A percentile compares a stretch with the other conserved stretches of the same genome.
These are phyloP conservation scores for Centrapalus pauciflorus DNA, from an alignment of 129 eudicot genomes.

Conservation along the genomic window DNA sequence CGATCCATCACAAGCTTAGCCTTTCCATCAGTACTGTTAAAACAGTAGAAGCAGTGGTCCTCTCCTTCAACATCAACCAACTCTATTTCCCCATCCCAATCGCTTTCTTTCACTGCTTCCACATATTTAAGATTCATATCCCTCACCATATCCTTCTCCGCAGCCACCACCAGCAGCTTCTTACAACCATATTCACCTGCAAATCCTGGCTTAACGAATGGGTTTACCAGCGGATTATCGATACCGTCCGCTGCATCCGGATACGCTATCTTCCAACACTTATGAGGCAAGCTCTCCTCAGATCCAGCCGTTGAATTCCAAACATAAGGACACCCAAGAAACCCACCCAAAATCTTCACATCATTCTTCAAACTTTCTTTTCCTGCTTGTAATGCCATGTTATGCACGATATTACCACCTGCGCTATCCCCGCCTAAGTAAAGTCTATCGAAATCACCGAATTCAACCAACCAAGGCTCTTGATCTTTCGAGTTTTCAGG, in stretches of 20 bases:
- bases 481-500: too few species aligned
- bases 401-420: constrained; percentile 36
- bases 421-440: constrained; percentile 45
- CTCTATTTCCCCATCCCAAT: constrained; percentile 51
- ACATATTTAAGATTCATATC: constrained; percentile 30
- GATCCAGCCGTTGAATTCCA: constrained; percentile 4
- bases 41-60: constrained; percentile 36
- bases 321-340: constrained; percentile 21
- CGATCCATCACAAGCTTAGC: constrained; percentile 33
- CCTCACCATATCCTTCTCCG: constrained; percentile 28
- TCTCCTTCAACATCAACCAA: constrained; percentile 33
- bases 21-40: constrained; percentile 33
- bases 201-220: constrained; percentile 9
- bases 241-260: constrained; percentile 22
- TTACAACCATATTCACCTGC: constrained; percentile 29
- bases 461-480: constrained; percentile 21
- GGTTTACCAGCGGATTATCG: constrained; percentile 36
- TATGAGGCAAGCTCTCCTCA: not conserved
- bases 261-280: constrained; percentile 26
- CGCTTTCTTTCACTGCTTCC: constrained; percentile 37
- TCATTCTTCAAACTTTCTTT: constrained; percentile 5
- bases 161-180: constrained; percentile 29
- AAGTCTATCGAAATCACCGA: constrained; percentile 22
- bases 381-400: constrained; percentile 20
- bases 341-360: constrained; percentile 21